Evolutionary conservation across 2,329 filamentous ascomycete genomes (phyloP), one percentile per base, ranked within the genome.

Genomic region (Samsoniella hepiali): DNA sequence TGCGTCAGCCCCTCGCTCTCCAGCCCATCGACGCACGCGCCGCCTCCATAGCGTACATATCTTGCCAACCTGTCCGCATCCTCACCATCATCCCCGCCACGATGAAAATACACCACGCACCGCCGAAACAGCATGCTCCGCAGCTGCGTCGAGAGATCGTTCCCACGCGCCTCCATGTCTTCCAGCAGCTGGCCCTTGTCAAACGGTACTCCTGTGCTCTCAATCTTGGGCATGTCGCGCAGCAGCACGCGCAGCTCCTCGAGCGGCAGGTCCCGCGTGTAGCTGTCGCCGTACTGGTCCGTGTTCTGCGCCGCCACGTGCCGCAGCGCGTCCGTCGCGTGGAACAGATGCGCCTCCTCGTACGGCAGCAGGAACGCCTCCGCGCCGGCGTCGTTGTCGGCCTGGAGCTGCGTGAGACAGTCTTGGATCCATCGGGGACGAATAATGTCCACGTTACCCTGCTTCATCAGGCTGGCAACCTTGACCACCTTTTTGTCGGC

Each of bases 231-330:
- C 79, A 88, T 87, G 3, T 75, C 72, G 8, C 69, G 70, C 51
- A 88, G 66, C 0, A 88, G 71, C 3, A 72, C 72, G 45, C 74
- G 79, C 55, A 97, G 80, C 69, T 94, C 90, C 1, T 86, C 82
- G 0, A 84, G 69, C 1, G 79, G 81, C 9, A 89, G 78, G 69
- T 96, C 87, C 5, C 93, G 82, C 0, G 87, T 84, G 74, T 91
- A 98, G 71, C 92, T 93, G 73, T 99, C 95, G 0, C 90, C 90
- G 69, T 86, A 95, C 60, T 82, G 78, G 72, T 99, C 95, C 2
- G 89, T 82, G 67, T 89, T 91, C 3, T 78, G 76, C 44, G 83
- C 80, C 10, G 88, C 84, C 8, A 80, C 78, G 7, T 78, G 78
- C 47, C 77, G 75, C 62, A 87, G 80, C 1, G 79, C 81, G 4